Evolutionary conservation across 2,329 filamentous ascomycete genomes (phyloP).

Genomic region (Aureobasidium musti): DNA sequence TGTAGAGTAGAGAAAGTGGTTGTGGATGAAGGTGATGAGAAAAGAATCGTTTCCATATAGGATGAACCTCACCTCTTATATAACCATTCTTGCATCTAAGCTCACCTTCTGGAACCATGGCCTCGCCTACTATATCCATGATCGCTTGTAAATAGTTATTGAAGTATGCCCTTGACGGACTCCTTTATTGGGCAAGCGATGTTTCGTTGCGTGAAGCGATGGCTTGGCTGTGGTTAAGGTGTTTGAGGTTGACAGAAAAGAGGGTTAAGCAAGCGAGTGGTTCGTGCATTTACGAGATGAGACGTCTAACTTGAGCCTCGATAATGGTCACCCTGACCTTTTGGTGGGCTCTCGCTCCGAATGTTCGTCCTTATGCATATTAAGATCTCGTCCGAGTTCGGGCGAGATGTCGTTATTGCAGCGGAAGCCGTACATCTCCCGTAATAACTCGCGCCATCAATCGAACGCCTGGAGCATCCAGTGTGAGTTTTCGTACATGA

Average conservation of each 20-base stretch:
- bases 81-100: slow-evolving; percentile 3
- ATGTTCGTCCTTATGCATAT: neutral
- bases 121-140: slow-evolving; percentile 14
- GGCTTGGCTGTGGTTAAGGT: slow-evolving; percentile 12
- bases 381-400: neutral
- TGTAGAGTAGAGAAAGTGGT: slow-evolving; percentile 25
- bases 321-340: neutral
- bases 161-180: neutral
- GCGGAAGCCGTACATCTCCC: slow-evolving; percentile 11
- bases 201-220: slow-evolving; percentile 27
- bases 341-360: neutral
- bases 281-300: slow-evolving; percentile 12
- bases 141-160: neutral
- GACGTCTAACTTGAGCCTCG: slow-evolving; percentile 17
- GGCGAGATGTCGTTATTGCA: slow-evolving; percentile 14
- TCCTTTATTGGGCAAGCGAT: slow-evolving; percentile 8
- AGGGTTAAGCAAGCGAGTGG: slow-evolving; percentile 11
- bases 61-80: slow-evolving; percentile 11
- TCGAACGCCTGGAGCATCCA: slow-evolving; percentile 15
- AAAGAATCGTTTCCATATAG: slow-evolving; percentile 11
- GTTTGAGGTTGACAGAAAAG: slow-evolving; percentile 25
- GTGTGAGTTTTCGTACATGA: neutral
- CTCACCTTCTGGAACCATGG: slow-evolving; percentile 2
- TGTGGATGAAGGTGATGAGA: slow-evolving; percentile 22
- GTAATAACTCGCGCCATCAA: slow-evolving; percentile 3